A percentile compares a stretch with the other conserved stretches of the same genome.
Conservation (phyloP, 768 basidiomycete genomes). For the Hortiboletus flavorubellus region DNA sequence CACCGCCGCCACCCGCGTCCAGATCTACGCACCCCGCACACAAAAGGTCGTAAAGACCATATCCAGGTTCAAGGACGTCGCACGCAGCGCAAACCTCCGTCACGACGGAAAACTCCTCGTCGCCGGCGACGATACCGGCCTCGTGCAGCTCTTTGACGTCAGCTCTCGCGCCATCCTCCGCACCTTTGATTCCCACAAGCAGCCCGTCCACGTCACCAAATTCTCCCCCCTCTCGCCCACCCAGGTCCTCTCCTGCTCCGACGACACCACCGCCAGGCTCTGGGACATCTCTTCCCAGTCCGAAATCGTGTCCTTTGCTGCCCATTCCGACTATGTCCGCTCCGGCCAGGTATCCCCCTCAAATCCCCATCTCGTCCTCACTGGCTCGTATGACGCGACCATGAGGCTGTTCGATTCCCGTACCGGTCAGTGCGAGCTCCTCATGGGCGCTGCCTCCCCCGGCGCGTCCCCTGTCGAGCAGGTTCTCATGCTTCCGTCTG, state of each 20-base stretch:
- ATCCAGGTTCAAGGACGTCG: constrained; percentile 94
- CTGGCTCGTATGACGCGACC: constrained; percentile 94
- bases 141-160: constrained; percentile 89
- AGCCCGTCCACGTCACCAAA: constrained; percentile 92
- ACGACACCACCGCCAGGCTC: constrained; percentile 89
- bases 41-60: constrained; percentile 97
- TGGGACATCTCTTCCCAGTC: constrained; percentile 95
- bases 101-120: constrained; percentile 93
- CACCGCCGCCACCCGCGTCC: constrained; percentile 88
- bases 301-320: constrained; percentile 70
- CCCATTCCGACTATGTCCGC: constrained; percentile 95
- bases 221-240: constrained; percentile 83
- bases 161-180: constrained; percentile 91
- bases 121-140: constrained; percentile 91
- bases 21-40: constrained; percentile 94
- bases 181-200: constrained; percentile 89
- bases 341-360: constrained; percentile 83
- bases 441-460: constrained; percentile 51
- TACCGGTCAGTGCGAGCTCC: constrained; percentile 79
- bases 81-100: constrained; percentile 83
- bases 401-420: constrained; percentile 85
- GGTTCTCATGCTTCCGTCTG: constrained; percentile 89
- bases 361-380: constrained; percentile 81
- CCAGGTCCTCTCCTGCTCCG: constrained; percentile 90
- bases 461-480: constrained; percentile 74